Percentiles rank a stretch among this genome's conserved stretches.
Evolutionary conservation across 768 basidiomycete genomes (phyloP).

Genomic region (Suillus occidentalis): DNA sequence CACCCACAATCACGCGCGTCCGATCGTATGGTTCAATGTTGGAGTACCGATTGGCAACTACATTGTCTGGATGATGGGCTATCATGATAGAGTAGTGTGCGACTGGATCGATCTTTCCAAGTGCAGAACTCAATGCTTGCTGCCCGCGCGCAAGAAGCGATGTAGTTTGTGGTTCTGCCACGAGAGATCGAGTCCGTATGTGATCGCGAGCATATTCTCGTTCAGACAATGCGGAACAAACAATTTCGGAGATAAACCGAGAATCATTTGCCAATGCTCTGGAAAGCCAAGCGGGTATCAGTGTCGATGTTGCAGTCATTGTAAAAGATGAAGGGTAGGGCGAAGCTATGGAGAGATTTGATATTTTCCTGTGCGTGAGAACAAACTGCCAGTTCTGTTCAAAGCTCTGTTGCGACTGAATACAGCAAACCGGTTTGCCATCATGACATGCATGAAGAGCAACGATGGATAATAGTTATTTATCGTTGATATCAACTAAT

Average conservation of each 20-base stretch:
- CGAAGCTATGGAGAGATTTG: background rate
- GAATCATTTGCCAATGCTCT: background rate
- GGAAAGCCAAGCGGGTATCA: background rate
- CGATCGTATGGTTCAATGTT: constrained; percentile 82
- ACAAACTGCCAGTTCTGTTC: background rate
- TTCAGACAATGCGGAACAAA: constrained; percentile 36
- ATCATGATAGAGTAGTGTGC: constrained; percentile 57
- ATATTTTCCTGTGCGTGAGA: constrained; percentile 2
- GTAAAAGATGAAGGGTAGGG: background rate
- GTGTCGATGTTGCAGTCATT: background rate
- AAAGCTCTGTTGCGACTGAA: background rate
- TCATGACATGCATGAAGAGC: constrained; percentile 6
- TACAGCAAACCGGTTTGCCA: background rate
- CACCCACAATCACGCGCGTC: constrained; percentile 62
- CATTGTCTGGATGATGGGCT: constrained; percentile 47
- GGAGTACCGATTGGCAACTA: constrained; percentile 62
- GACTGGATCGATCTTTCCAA: constrained; percentile 20
- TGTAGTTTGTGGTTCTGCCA: constrained; percentile 1
- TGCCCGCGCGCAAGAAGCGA: constrained; percentile 6
- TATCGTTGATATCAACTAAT: constrained; percentile 19
- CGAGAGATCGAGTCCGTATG: constrained; percentile 28
- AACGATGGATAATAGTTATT: constrained; percentile 24
- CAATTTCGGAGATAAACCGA: constrained; percentile 10
- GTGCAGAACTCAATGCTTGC: constrained; percentile 7
- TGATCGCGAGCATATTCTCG: constrained; percentile 39